Percentiles rank a stretch among this genome's conserved stretches.
Evolutionary conservation across 108 stramenopile species (phyloP).

Genomic region (Nitzschia sp.): DNA sequence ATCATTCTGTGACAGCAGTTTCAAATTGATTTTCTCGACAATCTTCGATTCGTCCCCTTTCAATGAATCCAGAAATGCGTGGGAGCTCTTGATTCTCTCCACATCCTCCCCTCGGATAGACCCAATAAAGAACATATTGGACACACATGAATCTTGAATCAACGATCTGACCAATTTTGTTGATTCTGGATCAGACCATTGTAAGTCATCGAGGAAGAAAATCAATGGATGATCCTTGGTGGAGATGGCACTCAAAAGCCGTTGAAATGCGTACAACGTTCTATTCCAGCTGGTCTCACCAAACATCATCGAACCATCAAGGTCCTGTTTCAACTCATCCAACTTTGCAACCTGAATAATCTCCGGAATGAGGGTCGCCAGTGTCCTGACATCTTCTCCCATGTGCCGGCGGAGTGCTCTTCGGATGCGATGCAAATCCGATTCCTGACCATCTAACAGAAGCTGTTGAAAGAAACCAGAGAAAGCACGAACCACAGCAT

Average conservation of each 20-base stretch:
- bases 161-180: slow-evolving; percentile 22
- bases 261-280: slow-evolving; percentile 24
- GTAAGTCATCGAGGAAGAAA: slow-evolving; percentile 42
- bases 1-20: slow-evolving; percentile 24
- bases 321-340: too few species aligned
- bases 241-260: slow-evolving; percentile 24
- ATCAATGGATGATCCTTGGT: slow-evolving; percentile 23
- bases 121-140: slow-evolving; percentile 32
- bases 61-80: slow-evolving; percentile 1
- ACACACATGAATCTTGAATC: slow-evolving; percentile 14
- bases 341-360: too few species aligned
- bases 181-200: slow-evolving; percentile 36
- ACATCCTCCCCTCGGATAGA: slow-evolving; percentile 14
- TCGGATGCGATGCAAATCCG: slow-evolving; percentile 15
- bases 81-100: slow-evolving; percentile 8
- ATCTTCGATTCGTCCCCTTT: slow-evolving; percentile 2
- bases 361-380: slow-evolving; percentile 21
- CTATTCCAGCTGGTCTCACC: slow-evolving; percentile 23
- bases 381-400: slow-evolving; percentile 7
- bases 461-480: slow-evolving; percentile 18
- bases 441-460: slow-evolving; percentile 1
- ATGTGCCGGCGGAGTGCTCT: slow-evolving; percentile 3
- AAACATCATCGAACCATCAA: not conserved
- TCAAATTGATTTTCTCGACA: slow-evolving; percentile 25
- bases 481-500: slow-evolving; percentile 24